phyloP scores from a whole-genome alignment of 768 basidiomycete species.

The Termitomyces sp. region DNA sequence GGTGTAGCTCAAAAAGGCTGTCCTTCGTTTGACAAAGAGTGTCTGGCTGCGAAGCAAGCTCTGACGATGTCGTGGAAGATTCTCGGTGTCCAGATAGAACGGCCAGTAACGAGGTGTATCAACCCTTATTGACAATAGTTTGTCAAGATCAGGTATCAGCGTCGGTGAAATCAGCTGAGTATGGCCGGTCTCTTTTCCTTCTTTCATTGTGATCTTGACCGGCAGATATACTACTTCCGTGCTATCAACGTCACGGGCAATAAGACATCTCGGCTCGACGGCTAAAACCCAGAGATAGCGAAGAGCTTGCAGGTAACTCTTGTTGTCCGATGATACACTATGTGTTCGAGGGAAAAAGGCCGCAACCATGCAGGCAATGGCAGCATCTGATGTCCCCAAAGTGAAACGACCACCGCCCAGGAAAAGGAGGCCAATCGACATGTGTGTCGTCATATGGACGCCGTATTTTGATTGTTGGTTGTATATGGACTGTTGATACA shows the following conservation, averaged over 20 bases:
- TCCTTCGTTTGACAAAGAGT: slow-evolving; percentile 86
- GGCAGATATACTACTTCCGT: slow-evolving; percentile 89
- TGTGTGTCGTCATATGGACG: slow-evolving; percentile 83
- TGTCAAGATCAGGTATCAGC: slow-evolving; percentile 83
- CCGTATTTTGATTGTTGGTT: slow-evolving; percentile 77
- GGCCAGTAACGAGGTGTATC: slow-evolving; percentile 97
- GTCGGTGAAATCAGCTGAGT: slow-evolving; percentile 89
- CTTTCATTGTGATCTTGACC: slow-evolving; percentile 77
- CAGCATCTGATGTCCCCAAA: slow-evolving; percentile 85
- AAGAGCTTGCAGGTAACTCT: slow-evolving; percentile 85
- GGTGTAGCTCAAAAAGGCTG: slow-evolving; percentile 89
- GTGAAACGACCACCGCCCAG: slow-evolving; percentile 91
- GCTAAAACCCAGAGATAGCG: slow-evolving; percentile 96
- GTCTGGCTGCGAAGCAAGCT: slow-evolving; percentile 73
- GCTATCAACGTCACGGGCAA: slow-evolving; percentile 90
- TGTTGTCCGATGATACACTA: slow-evolving; percentile 76
- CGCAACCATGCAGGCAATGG: slow-evolving; percentile 83
- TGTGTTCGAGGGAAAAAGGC: slow-evolving; percentile 92
- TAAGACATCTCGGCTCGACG: slow-evolving; percentile 87
- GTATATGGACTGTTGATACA: slow-evolving; percentile 60
- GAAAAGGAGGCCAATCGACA: slow-evolving; percentile 88
- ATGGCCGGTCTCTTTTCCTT: slow-evolving; percentile 54
- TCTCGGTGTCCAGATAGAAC: slow-evolving; percentile 74
- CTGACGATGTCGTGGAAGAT: slow-evolving; percentile 60
- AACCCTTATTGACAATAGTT: slow-evolving; percentile 73